phyloP scores from a whole-genome alignment of 2,329 filamentous ascomycete species.

The Apiospora sp. region DNA sequence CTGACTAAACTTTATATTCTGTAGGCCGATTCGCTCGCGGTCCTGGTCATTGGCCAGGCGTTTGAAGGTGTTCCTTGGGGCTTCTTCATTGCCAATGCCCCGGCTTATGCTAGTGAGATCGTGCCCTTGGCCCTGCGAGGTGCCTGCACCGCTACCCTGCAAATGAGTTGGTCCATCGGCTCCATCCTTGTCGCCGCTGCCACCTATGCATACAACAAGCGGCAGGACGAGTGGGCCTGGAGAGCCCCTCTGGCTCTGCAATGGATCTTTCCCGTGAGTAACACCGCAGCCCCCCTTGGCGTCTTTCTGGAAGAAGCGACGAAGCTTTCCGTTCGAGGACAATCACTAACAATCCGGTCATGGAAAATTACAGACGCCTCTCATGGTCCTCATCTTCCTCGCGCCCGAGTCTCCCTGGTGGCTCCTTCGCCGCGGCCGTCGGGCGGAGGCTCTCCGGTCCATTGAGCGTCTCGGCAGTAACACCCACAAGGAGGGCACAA shows the following conservation, averaged over 20 bases:
- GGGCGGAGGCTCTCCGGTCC: conserved; percentile 41
- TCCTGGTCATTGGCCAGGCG: conserved; percentile 60
- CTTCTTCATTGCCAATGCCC: conserved; percentile 69
- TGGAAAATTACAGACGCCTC: conserved; percentile 43
- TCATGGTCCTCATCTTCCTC: conserved; percentile 26
- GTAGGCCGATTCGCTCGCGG: conserved; percentile 46
- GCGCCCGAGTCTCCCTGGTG: conserved; percentile 30
- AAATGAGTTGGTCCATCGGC: conserved; percentile 72
- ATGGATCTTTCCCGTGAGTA: conserved; percentile 59
- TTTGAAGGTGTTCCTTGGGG: conserved; percentile 69
- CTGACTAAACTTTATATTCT: conserved; percentile 15
- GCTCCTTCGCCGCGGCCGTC: conserved; percentile 30
- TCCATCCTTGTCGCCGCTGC: conserved; percentile 65
- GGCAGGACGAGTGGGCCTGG: conserved; percentile 41
- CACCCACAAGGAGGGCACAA: conserved; percentile 37
- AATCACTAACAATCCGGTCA: conserved; percentile 29
- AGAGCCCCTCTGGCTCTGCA: conserved; percentile 63
- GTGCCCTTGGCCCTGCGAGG: conserved; percentile 64
- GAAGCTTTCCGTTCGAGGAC: neutral
- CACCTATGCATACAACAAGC: conserved; percentile 59
- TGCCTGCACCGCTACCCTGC: conserved; percentile 65
- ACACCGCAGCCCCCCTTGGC: neutral
- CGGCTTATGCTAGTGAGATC: conserved; percentile 67
- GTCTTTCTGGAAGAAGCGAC: neutral
- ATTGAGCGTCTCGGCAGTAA: conserved; percentile 39